Conservation (phyloP, 164 flowering plant species). For the Kalanchoe fedtschenkoi region DNA sequence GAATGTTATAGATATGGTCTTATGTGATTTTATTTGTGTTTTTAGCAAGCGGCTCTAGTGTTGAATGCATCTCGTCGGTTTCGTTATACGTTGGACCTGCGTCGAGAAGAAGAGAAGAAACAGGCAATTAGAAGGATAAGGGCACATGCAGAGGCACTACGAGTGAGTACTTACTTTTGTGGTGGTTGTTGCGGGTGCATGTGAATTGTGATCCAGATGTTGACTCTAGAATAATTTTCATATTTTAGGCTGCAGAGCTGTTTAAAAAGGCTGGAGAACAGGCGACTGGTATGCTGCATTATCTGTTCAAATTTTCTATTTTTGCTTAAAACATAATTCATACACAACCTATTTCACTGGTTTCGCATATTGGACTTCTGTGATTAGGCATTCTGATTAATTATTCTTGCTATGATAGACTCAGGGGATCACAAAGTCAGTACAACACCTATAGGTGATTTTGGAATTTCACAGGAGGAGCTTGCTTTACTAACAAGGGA, state of each 20-base stretch:
- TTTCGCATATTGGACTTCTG: neutral
- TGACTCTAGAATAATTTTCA: conserved; percentile 3
- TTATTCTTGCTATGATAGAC: conserved; percentile 8
- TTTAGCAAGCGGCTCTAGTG: conserved; percentile 94
- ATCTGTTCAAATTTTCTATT: neutral
- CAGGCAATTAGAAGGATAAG: conserved; percentile 61
- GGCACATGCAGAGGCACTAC: conserved; percentile 84
- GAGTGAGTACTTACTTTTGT: conserved; percentile 31
- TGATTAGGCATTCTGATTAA: neutral
- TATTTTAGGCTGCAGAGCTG: conserved; percentile 72
- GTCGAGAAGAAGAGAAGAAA: conserved; percentile 69
- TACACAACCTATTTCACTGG: neutral
- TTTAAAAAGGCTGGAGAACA: conserved; percentile 57
- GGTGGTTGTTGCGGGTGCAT: neutral
- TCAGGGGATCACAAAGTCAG: conserved; percentile 18
- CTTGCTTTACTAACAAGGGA: conserved; percentile 61
- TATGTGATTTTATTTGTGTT: neutral
- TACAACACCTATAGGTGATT: conserved; percentile 33
- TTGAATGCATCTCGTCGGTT: conserved; percentile 96
- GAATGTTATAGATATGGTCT: neutral
- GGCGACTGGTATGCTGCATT: conserved; percentile 31
- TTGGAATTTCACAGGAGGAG: conserved; percentile 46
- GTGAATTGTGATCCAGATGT: neutral
- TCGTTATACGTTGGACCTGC: conserved; percentile 89
- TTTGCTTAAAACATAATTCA: neutral